Base-by-base conservation (phyloP, 1,284 basidiomycete genomes). In the Austroboletus olivaceoglutinosus region DNA sequence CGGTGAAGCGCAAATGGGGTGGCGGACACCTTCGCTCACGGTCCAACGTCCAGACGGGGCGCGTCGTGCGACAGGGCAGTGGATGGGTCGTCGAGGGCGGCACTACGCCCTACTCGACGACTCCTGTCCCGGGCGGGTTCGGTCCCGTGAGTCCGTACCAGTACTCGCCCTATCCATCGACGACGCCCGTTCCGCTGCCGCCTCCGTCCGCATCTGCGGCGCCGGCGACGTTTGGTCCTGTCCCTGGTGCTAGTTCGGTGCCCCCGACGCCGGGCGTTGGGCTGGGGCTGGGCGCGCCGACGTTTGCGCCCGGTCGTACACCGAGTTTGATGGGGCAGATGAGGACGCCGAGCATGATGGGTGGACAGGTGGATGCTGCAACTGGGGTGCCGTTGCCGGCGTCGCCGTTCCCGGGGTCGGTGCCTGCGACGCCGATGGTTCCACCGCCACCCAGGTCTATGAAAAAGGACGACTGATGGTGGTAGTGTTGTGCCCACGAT, bases 1-100 rank as follows among this genome's bases (percentile, higher is more conserved):
- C 81, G 18, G 77, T 74, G 33, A 73, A 74, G 54, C 72, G 70
- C 45, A 78, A 75, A 54, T 80, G 78, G 71, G 68, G 69, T 5
- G 75, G 80, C 30, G 68, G 69, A 18, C 69, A 73, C 41, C 67
- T 82, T 5, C 75, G 74, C 29, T 56, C 76, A 29, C 74, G 81
- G 8, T 59, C 70, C 10, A 55, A 40, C 9, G 52, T 45, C 8
- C 7, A 53, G 6, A 9, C 54, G 4, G 58, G 58, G 2, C 55
- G 63, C 0, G 68, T 73, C 39, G 59, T 72, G 12, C 65, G 73
- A 11, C 73, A 75, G 50, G 77, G 75, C 7, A 67, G 54, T 36
- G 70, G 72, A 7, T 80, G 77, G 77, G 67, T 68, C 38, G 72
- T 73, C 37, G 78, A 80, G 15, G 71, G 73, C 23, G 21, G 39